Evolutionary conservation across 768 basidiomycete genomes (phyloP).

Genomic region (Leccinum fibrillosum): DNA sequence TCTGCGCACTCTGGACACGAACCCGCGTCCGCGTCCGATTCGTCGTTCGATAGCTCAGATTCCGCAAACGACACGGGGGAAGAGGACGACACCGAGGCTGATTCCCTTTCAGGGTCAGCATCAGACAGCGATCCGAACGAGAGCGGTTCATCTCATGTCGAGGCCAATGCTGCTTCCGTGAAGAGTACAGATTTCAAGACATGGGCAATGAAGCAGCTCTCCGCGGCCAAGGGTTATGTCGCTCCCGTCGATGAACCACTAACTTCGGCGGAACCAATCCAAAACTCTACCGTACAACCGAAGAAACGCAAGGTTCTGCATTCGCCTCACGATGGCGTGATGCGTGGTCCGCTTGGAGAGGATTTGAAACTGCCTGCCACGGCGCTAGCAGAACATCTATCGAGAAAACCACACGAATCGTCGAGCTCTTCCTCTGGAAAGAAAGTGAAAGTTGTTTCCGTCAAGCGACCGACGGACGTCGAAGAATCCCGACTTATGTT

Average conservation of each 20-base stretch:
- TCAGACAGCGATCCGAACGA: conserved; percentile 21
- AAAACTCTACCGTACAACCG: conserved; percentile 6
- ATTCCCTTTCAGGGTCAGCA: conserved; percentile 6
- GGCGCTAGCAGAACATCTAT: conserved; percentile 51
- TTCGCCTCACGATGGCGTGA: conserved; percentile 34
- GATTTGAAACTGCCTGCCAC: conserved; percentile 65
- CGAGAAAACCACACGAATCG: conserved; percentile 3
- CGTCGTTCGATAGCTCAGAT: conserved; percentile 77
- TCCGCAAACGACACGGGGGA: conserved; percentile 56
- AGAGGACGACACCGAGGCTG: conserved; percentile 21
- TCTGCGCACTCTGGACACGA: conserved; percentile 28
- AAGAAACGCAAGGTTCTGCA: conserved; percentile 50
- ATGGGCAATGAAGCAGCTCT: conserved; percentile 84
- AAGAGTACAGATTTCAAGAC: conserved; percentile 71
- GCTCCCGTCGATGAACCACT: conserved; percentile 11
- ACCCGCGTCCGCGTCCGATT: conserved; percentile 42
- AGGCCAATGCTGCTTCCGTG: conserved; percentile 19
- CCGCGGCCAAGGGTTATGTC: conserved; percentile 40
- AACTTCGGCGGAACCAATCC: conserved; percentile 11
- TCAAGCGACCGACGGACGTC: conserved; percentile 67
- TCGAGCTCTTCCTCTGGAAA: conserved; percentile 10
- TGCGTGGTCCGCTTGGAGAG: conserved; percentile 81
- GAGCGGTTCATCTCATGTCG: conserved; percentile 14
- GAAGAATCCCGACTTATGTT: conserved; percentile 74
- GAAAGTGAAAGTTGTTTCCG: conserved; percentile 44